Evolutionary conservation across 768 basidiomycete genomes (phyloP).

Genomic region (Basidioascus undulatus): DNA sequence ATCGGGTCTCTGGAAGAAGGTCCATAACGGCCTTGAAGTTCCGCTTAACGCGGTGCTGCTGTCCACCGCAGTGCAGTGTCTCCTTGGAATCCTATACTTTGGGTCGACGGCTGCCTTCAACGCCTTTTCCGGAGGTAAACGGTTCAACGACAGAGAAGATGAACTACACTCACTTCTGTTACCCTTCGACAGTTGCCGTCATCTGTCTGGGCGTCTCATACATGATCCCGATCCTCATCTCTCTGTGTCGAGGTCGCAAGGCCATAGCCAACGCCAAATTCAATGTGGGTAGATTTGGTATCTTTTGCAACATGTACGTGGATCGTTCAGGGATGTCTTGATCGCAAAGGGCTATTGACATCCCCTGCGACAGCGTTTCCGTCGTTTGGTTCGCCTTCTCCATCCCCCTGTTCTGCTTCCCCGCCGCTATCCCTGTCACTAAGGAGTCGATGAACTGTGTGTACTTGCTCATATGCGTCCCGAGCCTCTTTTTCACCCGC

Average conservation of each 20-base stretch:
- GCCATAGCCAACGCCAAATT: conserved; percentile 30
- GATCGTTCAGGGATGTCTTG: not conserved
- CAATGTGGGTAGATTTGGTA: no score
- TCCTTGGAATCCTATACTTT: conserved; percentile 38
- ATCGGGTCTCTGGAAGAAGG: conserved; percentile 25
- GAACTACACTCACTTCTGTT: no score
- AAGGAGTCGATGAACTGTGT: conserved; percentile 27
- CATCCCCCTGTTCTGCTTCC: conserved; percentile 45
- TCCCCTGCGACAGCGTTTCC: conserved; percentile 26
- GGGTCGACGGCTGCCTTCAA: conserved; percentile 35
- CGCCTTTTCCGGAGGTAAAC: no score
- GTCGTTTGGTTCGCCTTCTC: conserved; percentile 37
- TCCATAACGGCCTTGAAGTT: conserved; percentile 24
- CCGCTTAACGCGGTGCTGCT: conserved; percentile 38
- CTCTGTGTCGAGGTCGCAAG: conserved; percentile 24
- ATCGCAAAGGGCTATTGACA: conserved; percentile 18
- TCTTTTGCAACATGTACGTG: no score
- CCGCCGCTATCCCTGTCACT: conserved; percentile 33
- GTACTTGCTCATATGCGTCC: conserved; percentile 6
- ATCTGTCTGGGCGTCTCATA: conserved; percentile 43
- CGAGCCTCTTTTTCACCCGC: not conserved
- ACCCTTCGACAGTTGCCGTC: no score
- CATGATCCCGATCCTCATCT: conserved; percentile 35
- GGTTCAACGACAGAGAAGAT: no score
- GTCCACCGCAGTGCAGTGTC: conserved; percentile 31